Evolutionary conservation across 2,329 filamentous ascomycete genomes (phyloP).

Genomic region (Ceratocystis destructans): DNA sequence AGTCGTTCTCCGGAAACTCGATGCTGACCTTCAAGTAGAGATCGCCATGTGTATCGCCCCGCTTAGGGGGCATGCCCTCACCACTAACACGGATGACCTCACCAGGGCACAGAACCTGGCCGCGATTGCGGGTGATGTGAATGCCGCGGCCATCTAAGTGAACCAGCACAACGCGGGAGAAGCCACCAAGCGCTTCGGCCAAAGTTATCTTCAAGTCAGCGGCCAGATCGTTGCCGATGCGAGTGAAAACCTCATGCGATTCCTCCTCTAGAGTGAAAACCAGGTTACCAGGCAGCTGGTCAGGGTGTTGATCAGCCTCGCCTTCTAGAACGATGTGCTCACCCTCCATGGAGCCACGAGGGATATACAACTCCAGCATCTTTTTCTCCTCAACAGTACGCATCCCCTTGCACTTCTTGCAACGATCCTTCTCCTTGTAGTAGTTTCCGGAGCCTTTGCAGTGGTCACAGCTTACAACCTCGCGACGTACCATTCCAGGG

Average conservation of each 20-base stretch:
- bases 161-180: constrained; percentile 77
- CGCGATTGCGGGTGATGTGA: constrained; percentile 61
- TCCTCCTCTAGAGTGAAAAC: constrained; percentile 77
- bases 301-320: constrained; percentile 84
- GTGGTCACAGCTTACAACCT: constrained; percentile 64
- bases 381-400: constrained; percentile 79
- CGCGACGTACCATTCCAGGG: constrained; percentile 71
- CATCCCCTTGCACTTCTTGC: constrained; percentile 97
- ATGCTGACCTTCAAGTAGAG: constrained; percentile 77
- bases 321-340: constrained; percentile 83
- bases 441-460: constrained; percentile 76
- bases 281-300: constrained; percentile 82
- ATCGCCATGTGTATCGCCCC: constrained; percentile 69
- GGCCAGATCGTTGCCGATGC: constrained; percentile 70
- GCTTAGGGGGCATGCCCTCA: constrained; percentile 91
- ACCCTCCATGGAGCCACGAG: constrained; percentile 70
- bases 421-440: constrained; percentile 92
- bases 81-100: constrained; percentile 75
- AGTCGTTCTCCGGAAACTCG: constrained; percentile 76
- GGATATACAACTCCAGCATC: constrained; percentile 91
- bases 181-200: constrained; percentile 72
- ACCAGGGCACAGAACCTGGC: constrained; percentile 67
- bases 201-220: constrained; percentile 71
- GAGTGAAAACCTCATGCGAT: constrained; percentile 66
- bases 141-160: constrained; percentile 92